These are phyloP conservation scores for Vaccinium myrtillus DNA, from an alignment of 148 eudicot species.

Conservation along the genomic window DNA sequence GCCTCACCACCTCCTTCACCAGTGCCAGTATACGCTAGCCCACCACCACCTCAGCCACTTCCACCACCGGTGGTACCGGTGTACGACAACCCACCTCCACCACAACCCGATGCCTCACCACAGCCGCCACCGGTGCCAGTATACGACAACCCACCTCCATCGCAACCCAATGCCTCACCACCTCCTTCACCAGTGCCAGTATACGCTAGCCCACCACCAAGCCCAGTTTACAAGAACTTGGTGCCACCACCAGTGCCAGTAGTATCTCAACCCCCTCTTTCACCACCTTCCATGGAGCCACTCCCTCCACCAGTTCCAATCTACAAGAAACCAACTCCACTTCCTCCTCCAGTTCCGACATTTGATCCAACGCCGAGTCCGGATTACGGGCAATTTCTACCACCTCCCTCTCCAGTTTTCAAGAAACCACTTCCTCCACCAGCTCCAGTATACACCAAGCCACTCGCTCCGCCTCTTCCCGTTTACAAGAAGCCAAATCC, in stretches of 20 bases:
- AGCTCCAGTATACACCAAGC: too few species aligned
- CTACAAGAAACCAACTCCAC: neutral
- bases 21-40: neutral
- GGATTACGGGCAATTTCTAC: too few species aligned
- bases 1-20: neutral
- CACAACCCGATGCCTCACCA: neutral
- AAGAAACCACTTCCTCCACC: too few species aligned
- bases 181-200: neutral
- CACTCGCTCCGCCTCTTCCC: too few species aligned
- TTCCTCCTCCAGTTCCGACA: neutral
- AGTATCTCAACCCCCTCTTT: too few species aligned
- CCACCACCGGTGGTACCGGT: neutral
- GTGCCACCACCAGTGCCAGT: too few species aligned
- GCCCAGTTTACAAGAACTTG: neutral
- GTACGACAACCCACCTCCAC: neutral
- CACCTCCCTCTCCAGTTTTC: too few species aligned
- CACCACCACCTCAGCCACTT: neutral
- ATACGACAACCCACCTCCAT: neutral
- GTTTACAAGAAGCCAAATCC: too few species aligned
- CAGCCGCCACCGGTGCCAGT: neutral
- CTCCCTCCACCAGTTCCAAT: conserved; percentile 16
- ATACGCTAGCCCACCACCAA: neutral
- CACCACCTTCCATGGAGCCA: conserved; percentile 11
- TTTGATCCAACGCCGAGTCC: neutral
- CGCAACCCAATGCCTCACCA: neutral